These are phyloP conservation scores for Fusarium torreyae DNA, from an alignment of 2,329 filamentous ascomycete species.

Conservation along the genomic window DNA sequence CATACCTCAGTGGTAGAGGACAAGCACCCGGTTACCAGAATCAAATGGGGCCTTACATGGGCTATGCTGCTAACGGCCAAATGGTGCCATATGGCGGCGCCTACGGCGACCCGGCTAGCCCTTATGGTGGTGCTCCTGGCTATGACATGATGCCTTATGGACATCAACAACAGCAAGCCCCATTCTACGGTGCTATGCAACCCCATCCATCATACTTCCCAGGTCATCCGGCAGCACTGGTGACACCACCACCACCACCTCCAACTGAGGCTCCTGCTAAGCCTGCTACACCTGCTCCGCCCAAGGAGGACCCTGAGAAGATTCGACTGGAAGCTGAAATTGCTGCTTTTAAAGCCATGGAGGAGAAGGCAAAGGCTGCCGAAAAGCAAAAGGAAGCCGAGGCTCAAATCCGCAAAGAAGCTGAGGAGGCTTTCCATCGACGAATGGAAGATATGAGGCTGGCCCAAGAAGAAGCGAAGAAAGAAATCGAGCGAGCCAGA, in stretches of 20 bases:
- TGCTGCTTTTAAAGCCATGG: constrained; percentile 63
- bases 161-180: constrained; percentile 45
- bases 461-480: constrained; percentile 50
- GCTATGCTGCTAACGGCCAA: constrained; percentile 57
- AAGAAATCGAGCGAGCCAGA: constrained; percentile 56
- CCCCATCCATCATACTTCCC: constrained; percentile 52
- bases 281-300: constrained; percentile 58
- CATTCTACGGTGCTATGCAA: constrained; percentile 53
- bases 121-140: constrained; percentile 58
- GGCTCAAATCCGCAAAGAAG: constrained; percentile 62
- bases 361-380: constrained; percentile 62
- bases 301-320: constrained; percentile 69
- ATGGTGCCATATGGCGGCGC: constrained; percentile 63
- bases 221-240: constrained; percentile 57
- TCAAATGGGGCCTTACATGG: constrained; percentile 63
- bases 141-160: constrained; percentile 69
- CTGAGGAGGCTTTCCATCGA: constrained; percentile 59
- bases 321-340: constrained; percentile 74
- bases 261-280: constrained; percentile 57
- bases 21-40: constrained; percentile 61
- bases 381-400: constrained; percentile 62
- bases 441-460: constrained; percentile 49
- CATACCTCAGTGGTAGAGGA: constrained; percentile 53
- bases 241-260: constrained; percentile 59
- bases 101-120: constrained; percentile 53